Evolutionary conservation across 2,329 filamentous ascomycete genomes (phyloP), one percentile per base, ranked within the genome.

Genomic region (Fusarium sp.): DNA sequence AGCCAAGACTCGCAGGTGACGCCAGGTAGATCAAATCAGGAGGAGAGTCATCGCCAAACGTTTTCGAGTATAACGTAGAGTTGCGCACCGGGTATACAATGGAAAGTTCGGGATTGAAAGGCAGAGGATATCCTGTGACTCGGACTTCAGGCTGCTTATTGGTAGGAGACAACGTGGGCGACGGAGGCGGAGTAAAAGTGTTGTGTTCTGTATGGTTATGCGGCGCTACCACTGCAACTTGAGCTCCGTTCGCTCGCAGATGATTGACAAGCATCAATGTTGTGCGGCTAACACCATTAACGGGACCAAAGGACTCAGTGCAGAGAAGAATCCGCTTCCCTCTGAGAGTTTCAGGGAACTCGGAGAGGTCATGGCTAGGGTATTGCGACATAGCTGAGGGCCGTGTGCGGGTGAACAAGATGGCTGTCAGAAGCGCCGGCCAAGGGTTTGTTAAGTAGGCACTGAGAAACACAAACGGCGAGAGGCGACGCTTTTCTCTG

Each of bases 271-370:
- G 84, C 82, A 89, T 91, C 71, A 90, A 81, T 0, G 91, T 92
- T 7, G 90, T 92, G 65, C 90, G 85, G 73, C 88, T 91, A 47
- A 92, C 90, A n/a, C 91, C 90, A 75, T 92, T 92, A 76, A 92
- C 88, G 0, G 90, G 90, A 5, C 90, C 90, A 61, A 92, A 90
- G 1, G 90, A 92, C 76, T 92, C 91, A 16, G 90, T 92, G 66
- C 90, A 91, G 10, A 92, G 84, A 10, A 92, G 79, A 65, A 92
- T 84, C 67, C 86, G 86, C 77, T 88, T 90, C 12, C 87, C 88
- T 40, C 82, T 79, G n/a, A 92, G 82, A 11, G 81, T 74, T 2
- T 76, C 44, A 0, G 85, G 85, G 65, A 87, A 88, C 41, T 77
- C 67, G 13, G 82, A 78, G 54, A 83, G 74, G 61, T 86, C 81